Evolutionary conservation across 169 alveolate species (phyloP), one percentile per base, ranked within the genome.

Genomic region (Cryptosporidium sp.): DNA sequence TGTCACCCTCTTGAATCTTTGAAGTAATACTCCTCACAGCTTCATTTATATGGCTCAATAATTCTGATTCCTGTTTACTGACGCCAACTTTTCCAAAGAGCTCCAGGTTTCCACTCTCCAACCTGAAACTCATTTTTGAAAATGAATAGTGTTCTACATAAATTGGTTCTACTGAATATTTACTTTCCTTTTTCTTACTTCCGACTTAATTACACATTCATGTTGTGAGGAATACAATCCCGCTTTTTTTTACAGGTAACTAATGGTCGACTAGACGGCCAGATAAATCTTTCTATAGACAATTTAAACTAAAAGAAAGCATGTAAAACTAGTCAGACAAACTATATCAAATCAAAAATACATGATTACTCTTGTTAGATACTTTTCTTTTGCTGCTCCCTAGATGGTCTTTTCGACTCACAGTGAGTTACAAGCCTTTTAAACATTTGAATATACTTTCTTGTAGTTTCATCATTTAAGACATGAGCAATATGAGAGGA

Each of bases 401-500:
- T 65, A 26, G 45, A 21, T 8, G 89, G 89, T 62, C 89, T 80
- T 55, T 65, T 45, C n/a, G 86, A 55, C 84, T 92, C 93, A 39
- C 93, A 85, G 70, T 91, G 91, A 35, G 97, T 93, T 71, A 97
- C 85, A n/a, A 97, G 93, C 70, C 99, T 93, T 74, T 96, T 97
- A 37, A 97, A 93, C 91, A 96, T 92, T 75, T 95, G 95, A 55
- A 97, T 92, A 87, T 95, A 96, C 91, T 95, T 96, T 75, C 97
- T 93, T 45, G 97, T 93, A 7, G 95, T 93, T 84, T 97, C 99
- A 91, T 97, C 99, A 86, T 97, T 97, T 65, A 97, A 91, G 35
- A 97, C 96, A 92, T 97, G 98, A 21, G 98, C 98, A 8, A 97
- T 95, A 69, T 97, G 94, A 18, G 96, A 92, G 3, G 96, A 93